Evolutionary conservation across 2,329 filamentous ascomycete genomes (phyloP), one percentile per base, ranked within the genome.

Genomic region (Lithohypha guttulata): DNA sequence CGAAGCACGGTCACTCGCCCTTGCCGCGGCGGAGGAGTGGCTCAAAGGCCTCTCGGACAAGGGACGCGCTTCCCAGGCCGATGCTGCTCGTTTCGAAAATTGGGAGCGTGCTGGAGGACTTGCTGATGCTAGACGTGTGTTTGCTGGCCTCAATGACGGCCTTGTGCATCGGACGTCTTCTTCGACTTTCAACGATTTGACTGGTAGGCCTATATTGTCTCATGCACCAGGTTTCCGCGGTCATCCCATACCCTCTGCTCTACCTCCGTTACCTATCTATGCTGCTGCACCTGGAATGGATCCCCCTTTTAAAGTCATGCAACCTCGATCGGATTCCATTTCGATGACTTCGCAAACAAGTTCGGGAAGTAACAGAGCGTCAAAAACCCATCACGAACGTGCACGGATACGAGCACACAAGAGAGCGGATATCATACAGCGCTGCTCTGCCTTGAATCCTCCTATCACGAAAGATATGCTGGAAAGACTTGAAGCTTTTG

Each of bases 1-100:
- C 29, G 64, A 73, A 4, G 81, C 78, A 39, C 73, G 75, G 50
- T 60, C 65, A n/a, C 69, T 84, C 49, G 81, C 83, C n/a, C 51
- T 69, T 30, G 77, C 78, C 28, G 73, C 79, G 8, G 70, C 73
- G 3, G 79, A 84, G 49, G 83, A 87, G 57, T 91, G 84, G 83
- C 66, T 77, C 20, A 87, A 87, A 59, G 83, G 83, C 7, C 68
- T 91, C 3, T 71, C 77, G 29, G 64, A 62, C 19, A 69, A 74
- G 42, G 80, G 81, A 7, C 73, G 73, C 50, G 67, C 75, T 42
- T 61, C 68, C 34, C 70, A 76, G 49, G 68, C 65, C 8, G 76
- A 82, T 54, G 69, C 74, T 20, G 68, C 73, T 19, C 73, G 80
- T 34, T 89, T 82, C 79, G 83, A 86, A 55, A 79, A 77, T 51